Percentiles rank a stretch among this genome's conserved stretches.
phyloP scores from a whole-genome alignment of 176 grass and related monocot genomes.

The Ananas comosus region DNA sequence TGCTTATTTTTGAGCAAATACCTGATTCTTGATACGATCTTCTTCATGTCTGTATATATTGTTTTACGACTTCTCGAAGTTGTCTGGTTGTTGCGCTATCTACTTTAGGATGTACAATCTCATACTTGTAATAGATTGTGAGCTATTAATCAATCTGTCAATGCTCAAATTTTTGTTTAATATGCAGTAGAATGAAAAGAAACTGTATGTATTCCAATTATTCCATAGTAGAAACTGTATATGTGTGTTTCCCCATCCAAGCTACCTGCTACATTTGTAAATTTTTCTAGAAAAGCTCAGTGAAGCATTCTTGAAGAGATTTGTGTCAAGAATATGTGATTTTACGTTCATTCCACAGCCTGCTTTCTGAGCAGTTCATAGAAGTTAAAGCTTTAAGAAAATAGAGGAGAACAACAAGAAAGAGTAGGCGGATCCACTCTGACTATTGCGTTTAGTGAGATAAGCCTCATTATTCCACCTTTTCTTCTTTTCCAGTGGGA shows the following conservation, averaged over 20 bases:
- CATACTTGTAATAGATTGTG: not conserved
- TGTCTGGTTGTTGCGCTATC: not conserved
- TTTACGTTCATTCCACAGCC: no score
- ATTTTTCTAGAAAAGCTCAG: not conserved
- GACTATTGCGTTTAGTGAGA: no score
- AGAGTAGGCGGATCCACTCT: no score
- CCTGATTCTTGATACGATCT: not conserved
- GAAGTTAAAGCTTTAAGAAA: no score
- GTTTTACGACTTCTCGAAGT: not conserved
- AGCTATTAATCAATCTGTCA: not conserved
- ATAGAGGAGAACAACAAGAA: no score
- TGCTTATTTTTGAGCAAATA: slow-evolving; percentile 5
- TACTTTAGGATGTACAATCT: not conserved
- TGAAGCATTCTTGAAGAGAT: no score
- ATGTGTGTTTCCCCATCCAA: no score
- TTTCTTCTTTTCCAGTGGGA: no score
- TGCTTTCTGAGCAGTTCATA: no score
- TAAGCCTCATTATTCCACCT: no score
- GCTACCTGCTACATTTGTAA: not conserved
- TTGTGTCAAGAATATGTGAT: no score
- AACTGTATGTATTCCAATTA: not conserved
- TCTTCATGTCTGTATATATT: not conserved
- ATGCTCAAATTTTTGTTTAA: not conserved
- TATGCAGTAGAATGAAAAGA: not conserved
- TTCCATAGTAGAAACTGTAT: no score